Conservation (phyloP, 75 land plant species). For the Cryptomeria japonica region DNA sequence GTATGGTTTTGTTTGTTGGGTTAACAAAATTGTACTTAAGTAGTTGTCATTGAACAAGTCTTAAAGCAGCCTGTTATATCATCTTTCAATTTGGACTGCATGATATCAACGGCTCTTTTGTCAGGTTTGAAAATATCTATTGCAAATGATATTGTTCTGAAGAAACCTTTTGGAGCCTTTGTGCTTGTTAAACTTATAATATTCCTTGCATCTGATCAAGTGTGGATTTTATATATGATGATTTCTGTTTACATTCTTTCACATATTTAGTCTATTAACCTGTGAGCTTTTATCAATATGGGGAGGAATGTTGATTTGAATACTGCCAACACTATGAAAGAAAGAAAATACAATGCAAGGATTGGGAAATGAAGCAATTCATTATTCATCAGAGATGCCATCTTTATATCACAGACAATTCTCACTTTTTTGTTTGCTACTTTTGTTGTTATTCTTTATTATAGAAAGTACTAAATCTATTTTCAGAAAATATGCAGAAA, state of each 20-base stretch:
- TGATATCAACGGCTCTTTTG: neutral
- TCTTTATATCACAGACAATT: neutral
- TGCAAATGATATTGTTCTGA: neutral
- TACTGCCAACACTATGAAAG: neutral
- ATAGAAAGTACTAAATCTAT: neutral
- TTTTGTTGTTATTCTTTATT: neutral
- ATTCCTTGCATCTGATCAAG: neutral
- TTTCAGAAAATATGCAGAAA: neutral
- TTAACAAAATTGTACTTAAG: neutral
- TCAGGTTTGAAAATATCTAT: neutral
- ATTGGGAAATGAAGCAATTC: neutral
- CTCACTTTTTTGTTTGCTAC: neutral
- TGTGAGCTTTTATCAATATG: neutral
- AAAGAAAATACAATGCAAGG: slow-evolving; percentile 4
- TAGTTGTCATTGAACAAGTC: neutral
- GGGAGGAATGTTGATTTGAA: slow-evolving; percentile 2
- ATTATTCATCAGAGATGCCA: neutral
- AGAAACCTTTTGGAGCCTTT: neutral
- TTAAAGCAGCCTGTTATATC: neutral
- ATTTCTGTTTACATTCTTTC: neutral
- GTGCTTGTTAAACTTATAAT: neutral
- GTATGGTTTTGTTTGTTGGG: neutral
- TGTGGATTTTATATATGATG: neutral
- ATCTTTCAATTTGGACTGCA: neutral
- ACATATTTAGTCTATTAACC: neutral